Evolutionary conservation across 2,329 filamentous ascomycete genomes (phyloP), one percentile per base, ranked within the genome.

Genomic region (Fusarium beomiforme): DNA sequence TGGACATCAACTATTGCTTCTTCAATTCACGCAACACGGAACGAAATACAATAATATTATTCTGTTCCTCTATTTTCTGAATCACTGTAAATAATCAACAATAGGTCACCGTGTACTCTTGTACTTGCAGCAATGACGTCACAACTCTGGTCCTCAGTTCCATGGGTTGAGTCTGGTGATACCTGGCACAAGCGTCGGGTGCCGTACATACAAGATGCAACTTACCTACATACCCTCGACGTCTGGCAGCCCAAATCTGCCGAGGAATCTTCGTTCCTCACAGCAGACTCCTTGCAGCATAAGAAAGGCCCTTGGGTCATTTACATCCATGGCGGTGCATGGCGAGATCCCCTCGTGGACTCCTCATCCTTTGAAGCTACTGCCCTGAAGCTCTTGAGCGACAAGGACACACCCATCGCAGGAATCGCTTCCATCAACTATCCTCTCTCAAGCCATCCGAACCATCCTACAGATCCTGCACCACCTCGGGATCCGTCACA

Each of bases 311-410:
- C 16, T 8, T 64, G 60, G 60, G 24, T 63, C 1, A 4, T 64
- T 4, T 62, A 64, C 8, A 54, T 64, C 16, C 60, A 64, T 8
- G 60, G 60, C 6, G 60, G 60, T 4, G 60, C 60, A 13, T 64
- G 60, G 57, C 44, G 60, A n/a, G 60, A 64, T 1, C 60, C 60
- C 7, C 46, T 64, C 5, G 57, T 64, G 2, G 44, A 64, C 58
- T 62, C 58, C 0, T 54, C 57, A 0, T 63, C 60, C 8, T 63
- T 64, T 0, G 44, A 63, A 44, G 21, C 44, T 0, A 16, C 60
- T 2, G 59, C 56, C 4, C 23, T 62, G 8, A 60, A 43, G 4
- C 37, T 63, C 6, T 13, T 63, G 2, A 10, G 12, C 2, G 17
- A 63, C 4, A 13, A 37, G 6, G 8, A n/a, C 2, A 31, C 17